Base-by-base conservation (phyloP, 192 early-diverging fungal genomes). In the Linnemannia zychae region DNA sequence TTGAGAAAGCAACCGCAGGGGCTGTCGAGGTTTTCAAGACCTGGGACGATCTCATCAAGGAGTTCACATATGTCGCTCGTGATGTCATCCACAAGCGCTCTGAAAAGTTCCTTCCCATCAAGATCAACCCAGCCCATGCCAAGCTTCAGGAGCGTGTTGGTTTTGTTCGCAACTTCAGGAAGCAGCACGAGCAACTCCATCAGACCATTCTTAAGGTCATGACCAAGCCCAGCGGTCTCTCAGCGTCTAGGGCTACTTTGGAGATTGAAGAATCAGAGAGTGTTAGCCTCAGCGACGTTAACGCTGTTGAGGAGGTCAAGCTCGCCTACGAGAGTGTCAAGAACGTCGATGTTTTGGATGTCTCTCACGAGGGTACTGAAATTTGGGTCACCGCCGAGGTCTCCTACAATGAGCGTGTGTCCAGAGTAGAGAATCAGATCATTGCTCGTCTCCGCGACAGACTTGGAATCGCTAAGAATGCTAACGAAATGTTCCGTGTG, bases 401-500 rank as follows among this genome's bases (percentile, higher is more conserved):
- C 34, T 89, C 89, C 18, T 99, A 99, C 90, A 99, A 99, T 84
- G 97, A 99, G 88, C 94, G 95, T 28, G 96, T 99, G 31, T 92
- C 96, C 37, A 91, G 96, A 15, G 97, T 99, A 15, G 99, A 99
- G 86, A 99, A 98, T 89, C 96, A 97, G 87, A 99, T 99, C 78
- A 99, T 99, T 79, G 92, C 95, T 24, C 92, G 94, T 24, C 77
- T 87, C 47, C 94, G 98, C 31, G 98, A 99, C 89, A 91, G 97
- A 31, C 92, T 99, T 47, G 99, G 97, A 31, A 97, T 95, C 13
- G 96, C 96, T 68, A 96, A 96, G 87, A 99, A 96, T 83, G 99
- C 99, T 5, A 97, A 95, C 67, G 99, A 99, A 83, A 99, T 99
- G 98, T 99, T 99, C 90, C 93, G 98, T 20, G 97, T 99, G 31